A percentile compares a stretch with the other conserved stretches of the same genome.
phyloP scores from a whole-genome alignment of 2,329 filamentous ascomycete species.

The Clonostachys rhizophaga region DNA sequence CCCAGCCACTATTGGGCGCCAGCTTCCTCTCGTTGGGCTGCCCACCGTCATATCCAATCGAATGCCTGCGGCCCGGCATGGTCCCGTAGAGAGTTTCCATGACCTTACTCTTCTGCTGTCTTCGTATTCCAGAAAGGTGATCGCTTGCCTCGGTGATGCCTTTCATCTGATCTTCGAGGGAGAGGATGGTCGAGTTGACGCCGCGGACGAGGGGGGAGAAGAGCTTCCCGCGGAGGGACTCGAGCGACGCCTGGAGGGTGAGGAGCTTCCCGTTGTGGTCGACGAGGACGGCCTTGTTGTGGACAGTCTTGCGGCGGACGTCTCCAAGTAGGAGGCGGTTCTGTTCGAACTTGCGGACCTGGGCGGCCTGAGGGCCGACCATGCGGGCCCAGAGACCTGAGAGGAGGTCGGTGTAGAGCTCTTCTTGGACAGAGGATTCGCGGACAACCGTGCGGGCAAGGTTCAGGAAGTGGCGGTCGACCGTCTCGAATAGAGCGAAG shows the following conservation, averaged over 20 bases:
- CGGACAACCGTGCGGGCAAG: constrained; percentile 80
- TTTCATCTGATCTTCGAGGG: constrained; percentile 79
- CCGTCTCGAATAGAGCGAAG: constrained; percentile 85
- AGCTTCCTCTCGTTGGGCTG: no score
- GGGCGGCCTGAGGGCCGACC: constrained; percentile 68
- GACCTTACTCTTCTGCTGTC: constrained; percentile 77
- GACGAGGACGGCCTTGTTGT: constrained; percentile 81
- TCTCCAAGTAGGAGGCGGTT: constrained; percentile 76
- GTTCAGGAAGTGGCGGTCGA: constrained; percentile 87
- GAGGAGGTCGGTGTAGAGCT: constrained; percentile 74
- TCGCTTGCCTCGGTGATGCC: constrained; percentile 77
- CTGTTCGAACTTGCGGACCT: constrained; percentile 86
- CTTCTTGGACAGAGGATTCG: constrained; percentile 77
- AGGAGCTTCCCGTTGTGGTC: constrained; percentile 83
- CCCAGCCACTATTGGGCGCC: no score
- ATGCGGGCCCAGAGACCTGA: constrained; percentile 82
- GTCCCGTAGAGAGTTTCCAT: constrained; percentile 73
- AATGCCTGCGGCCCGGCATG: constrained; percentile 20
- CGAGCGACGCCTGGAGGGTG: constrained; percentile 80
- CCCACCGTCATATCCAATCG: constrained; percentile 17
- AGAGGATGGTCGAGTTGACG: constrained; percentile 62
- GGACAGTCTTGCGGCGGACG: constrained; percentile 77
- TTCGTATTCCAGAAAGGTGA: constrained; percentile 70
- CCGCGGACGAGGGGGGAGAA: constrained; percentile 78
- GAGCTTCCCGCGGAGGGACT: constrained; percentile 77